A percentile compares a stretch with the other conserved stretches of the same genome.
Conservation (phyloP, 1,139 yeast species). For the Pneumocystis carinii region DNA sequence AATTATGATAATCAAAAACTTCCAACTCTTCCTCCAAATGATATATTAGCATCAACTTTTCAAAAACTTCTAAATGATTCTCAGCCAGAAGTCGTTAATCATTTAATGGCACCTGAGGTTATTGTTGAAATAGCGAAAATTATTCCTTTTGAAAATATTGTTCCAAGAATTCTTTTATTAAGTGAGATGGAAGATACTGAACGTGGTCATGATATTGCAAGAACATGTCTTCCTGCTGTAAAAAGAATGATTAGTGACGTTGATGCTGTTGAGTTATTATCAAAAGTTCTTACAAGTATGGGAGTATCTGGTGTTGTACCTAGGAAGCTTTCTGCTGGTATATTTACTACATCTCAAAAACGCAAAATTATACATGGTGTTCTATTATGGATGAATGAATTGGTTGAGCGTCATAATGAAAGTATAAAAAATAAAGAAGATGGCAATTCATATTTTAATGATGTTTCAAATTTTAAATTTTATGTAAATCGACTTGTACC, state of each 20-base stretch:
- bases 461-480: conserved; percentile 5
- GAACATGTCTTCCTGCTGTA: conserved; percentile 10
- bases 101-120: conserved; percentile 13
- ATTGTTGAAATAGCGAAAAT: conserved; percentile 8
- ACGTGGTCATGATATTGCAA: conserved; percentile 7
- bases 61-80: conserved; percentile 11
- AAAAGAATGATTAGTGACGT: conserved; percentile 8
- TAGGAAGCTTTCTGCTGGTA: background rate
- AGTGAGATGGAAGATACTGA: conserved; percentile 10
- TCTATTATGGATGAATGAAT: conserved; percentile 11
- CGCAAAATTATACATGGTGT: conserved; percentile 14
- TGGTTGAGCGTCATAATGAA: conserved; percentile 7
- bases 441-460: conserved; percentile 7
- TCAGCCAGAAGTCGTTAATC: conserved; percentile 11
- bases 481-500: conserved; percentile 11
- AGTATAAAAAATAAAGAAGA: conserved; percentile 4
- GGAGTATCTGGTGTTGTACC: conserved; percentile 7
- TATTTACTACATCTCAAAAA: conserved; percentile 12
- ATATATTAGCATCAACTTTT: conserved; percentile 7
- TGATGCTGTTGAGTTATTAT: conserved; percentile 7
- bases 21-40: conserved; percentile 7
- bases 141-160: conserved; percentile 10
- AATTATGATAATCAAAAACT: conserved; percentile 7
- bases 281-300: conserved; percentile 2
- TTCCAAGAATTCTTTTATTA: conserved; percentile 11